A percentile compares a stretch with the other conserved stretches of the same genome.
Evolutionary conservation across 352 stramenopile species (phyloP).

Genomic region (Saprolegnia diclina): DNA sequence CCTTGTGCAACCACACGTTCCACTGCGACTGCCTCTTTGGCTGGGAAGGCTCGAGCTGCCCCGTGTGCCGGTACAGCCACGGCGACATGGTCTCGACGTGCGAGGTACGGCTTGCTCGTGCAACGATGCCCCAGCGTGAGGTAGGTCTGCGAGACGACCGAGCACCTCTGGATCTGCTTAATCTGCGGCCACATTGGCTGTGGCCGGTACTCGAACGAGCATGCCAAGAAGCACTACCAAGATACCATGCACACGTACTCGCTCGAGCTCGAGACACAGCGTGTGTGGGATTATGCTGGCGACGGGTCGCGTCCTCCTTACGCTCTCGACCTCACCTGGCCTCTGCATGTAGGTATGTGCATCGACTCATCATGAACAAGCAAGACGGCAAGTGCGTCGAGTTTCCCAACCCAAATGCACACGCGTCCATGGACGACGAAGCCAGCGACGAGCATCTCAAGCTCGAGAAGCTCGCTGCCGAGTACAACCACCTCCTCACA

Average conservation of each 20-base stretch:
- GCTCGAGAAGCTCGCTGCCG: slow-evolving; percentile 91
- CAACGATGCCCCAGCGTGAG: slow-evolving; percentile 46
- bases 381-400: slow-evolving; percentile 95
- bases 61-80: slow-evolving; percentile 96
- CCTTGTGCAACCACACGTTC: slow-evolving; percentile 97
- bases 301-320: slow-evolving; percentile 50
- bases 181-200: slow-evolving; percentile 95
- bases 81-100: slow-evolving; percentile 90
- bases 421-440: slow-evolving; percentile 60
- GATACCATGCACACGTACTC: slow-evolving; percentile 92
- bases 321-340: slow-evolving; percentile 33
- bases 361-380: slow-evolving; percentile 85
- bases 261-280: slow-evolving; percentile 91
- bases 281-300: slow-evolving; percentile 95
- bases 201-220: slow-evolving; percentile 92
- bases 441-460: slow-evolving; percentile 92
- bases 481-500: slow-evolving; percentile 96
- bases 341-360: slow-evolving; percentile 47
- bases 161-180: slow-evolving; percentile 95
- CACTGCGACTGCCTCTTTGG: slow-evolving; percentile 94
- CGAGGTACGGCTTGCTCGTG: slow-evolving; percentile 52
- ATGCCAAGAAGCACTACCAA: slow-evolving; percentile 93
- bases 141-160: slow-evolving; percentile 86
- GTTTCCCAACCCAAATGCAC: slow-evolving; percentile 76
- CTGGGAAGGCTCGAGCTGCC: slow-evolving; percentile 93